Base-by-base conservation (phyloP, 1,284 basidiomycete genomes). In the Papiliotrema nemorosa region DNA sequence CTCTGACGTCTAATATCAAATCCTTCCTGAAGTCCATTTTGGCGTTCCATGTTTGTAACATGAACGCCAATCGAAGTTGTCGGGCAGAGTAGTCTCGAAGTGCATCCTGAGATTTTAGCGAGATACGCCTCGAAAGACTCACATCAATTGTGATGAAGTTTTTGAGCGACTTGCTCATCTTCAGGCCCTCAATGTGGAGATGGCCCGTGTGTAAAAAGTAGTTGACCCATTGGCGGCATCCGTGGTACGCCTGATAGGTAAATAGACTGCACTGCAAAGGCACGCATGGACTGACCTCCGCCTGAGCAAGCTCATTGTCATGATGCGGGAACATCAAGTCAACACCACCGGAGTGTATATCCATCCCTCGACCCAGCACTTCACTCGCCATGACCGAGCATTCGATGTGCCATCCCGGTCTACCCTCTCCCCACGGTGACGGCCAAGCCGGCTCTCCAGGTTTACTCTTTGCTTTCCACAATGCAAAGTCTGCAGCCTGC, bases 331-430 rank as follows among this genome's bases (percentile, higher is more conserved):
- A 99, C 44, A 91, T 89, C 53, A 99, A 80, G 74, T 99, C 96
- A 44, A 92, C 85, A 13, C 96, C 96, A 42, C 96, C 96, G 5
- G 91, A 96, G 72, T 99, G 96, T 58, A 99, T 93, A 74, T 98
- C 96, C 84, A 99, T 92, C 52, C 85, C 86, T 51, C 87, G 82
- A 7, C 96, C 96, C 41, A 98, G 80, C 44, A 99, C 81, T 34
- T 87, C 92, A 52, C 85, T 89, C 14, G 93, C 94, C 96, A 99
- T 99, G 40, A 97, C 96, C 10, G 90, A 94, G 78, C 96, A 99
- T 73, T 99, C 96, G 53, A 99, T 98, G 72, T 99, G 96, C 96
- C 96, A 99, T 10, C 96, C 96, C 1, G 96, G 96, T 49, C 96
- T 82, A n/a, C 96, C 96, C 34, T 80, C 79, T 25, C 96, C 96